phyloP scores from a whole-genome alignment of 306 rosid species.

The Senna tora region DNA sequence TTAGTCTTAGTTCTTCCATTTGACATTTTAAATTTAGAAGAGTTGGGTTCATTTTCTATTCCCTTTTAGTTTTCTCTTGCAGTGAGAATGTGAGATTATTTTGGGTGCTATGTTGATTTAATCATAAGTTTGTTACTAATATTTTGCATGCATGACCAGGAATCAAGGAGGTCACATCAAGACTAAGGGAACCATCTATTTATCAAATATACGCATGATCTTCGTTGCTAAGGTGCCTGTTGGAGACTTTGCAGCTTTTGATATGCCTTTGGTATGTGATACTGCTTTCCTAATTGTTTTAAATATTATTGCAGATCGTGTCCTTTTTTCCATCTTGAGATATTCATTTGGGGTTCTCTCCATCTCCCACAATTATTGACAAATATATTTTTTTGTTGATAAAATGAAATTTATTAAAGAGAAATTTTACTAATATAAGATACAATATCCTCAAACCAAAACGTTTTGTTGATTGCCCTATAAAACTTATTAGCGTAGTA shows the following conservation, averaged over 20 bases:
- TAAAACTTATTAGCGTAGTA: too few relatives aligned
- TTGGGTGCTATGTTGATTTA: neutral
- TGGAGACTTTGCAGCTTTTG: slow-evolving; percentile 71
- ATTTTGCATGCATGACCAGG: slow-evolving; percentile 40
- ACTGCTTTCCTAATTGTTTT: slow-evolving; percentile 9
- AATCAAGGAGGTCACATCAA: slow-evolving; percentile 65
- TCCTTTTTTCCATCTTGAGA: neutral
- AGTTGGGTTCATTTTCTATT: slow-evolving; percentile 4
- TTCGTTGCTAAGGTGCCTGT: slow-evolving; percentile 72
- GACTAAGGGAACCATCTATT: slow-evolving; percentile 83
- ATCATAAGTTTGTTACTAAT: slow-evolving; percentile 24
- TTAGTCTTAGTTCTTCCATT: neutral
- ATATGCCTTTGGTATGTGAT: slow-evolving; percentile 89
- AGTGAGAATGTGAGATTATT: neutral
- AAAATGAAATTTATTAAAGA: too few relatives aligned
- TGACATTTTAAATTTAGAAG: neutral
- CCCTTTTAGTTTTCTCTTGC: neutral
- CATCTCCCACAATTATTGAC: neutral
- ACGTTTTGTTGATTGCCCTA: too few relatives aligned
- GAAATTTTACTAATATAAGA: too few relatives aligned
- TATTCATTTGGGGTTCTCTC: neutral
- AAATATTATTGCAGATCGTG: neutral
- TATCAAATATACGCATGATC: slow-evolving; percentile 90
- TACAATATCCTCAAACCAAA: too few relatives aligned
- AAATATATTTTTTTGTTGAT: too few relatives aligned